Percentiles rank a stretch among this genome's conserved stretches.
These are phyloP conservation scores for Saccharomycopsis olivae DNA, from an alignment of 805 yeast species.

Conservation along the genomic window DNA sequence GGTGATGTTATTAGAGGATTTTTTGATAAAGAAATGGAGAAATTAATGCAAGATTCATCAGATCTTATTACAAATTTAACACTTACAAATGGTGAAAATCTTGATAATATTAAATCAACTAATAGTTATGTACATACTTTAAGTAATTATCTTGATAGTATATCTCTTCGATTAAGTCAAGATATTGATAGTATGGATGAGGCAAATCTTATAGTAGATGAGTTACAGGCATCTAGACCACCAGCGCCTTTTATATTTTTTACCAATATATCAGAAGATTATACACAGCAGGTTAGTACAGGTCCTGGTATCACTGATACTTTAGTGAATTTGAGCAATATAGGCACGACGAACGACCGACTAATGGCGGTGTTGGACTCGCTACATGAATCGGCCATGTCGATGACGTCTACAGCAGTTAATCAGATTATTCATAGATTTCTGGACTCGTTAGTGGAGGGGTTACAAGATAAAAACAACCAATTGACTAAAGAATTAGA, in stretches of 20 bases:
- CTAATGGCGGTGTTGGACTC: no score
- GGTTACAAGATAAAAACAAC: neutral
- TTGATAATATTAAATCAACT: neutral
- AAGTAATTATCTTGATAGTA: neutral
- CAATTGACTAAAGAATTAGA: slow-evolving; percentile 19
- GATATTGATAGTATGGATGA: neutral
- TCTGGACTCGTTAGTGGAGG: no score
- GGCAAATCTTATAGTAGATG: neutral
- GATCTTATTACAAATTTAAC: slow-evolving; percentile 14
- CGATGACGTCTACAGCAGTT: no score
- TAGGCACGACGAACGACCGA: no score
- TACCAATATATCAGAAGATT: no score
- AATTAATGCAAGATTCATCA: slow-evolving; percentile 14
- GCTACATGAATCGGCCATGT: no score
- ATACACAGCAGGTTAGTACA: neutral
- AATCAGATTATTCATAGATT: neutral
- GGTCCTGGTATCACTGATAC: slow-evolving; percentile 1
- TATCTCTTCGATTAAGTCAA: neutral
- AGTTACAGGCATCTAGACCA: neutral
- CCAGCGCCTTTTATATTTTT: slow-evolving; percentile 5
- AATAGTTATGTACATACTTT: slow-evolving; percentile 3
- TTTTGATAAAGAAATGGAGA: slow-evolving; percentile 13
- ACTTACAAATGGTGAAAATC: slow-evolving; percentile 4
- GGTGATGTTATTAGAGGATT: neutral
- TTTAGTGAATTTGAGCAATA: neutral